phyloP scores from a whole-genome alignment of 2,329 filamentous ascomycete species.

The Cytospora leucostoma region DNA sequence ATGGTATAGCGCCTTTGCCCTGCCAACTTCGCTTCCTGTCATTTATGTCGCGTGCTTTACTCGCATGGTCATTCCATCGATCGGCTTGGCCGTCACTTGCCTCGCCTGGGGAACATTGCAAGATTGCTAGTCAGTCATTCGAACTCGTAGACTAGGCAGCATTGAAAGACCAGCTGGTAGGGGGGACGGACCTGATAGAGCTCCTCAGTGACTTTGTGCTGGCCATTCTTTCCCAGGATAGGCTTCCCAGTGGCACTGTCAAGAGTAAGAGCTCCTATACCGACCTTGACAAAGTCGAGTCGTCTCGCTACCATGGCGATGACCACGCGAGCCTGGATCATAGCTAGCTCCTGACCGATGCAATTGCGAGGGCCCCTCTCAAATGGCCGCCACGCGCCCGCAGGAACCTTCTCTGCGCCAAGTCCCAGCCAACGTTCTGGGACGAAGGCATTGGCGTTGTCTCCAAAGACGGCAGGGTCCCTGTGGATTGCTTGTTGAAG shows the following conservation, averaged over 20 bases:
- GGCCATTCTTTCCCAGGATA: slow-evolving; percentile 1
- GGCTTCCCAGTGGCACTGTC: background rate
- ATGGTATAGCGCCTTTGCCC: background rate
- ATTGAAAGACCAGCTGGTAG: background rate
- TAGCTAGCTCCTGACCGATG: slow-evolving; percentile 16
- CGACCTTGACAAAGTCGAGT: slow-evolving; percentile 13
- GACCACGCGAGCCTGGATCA: slow-evolving; percentile 17
- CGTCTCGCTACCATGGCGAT: slow-evolving; percentile 10
- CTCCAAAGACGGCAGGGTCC: slow-evolving; percentile 34
- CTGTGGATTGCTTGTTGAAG: slow-evolving; percentile 35
- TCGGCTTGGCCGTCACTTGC: slow-evolving; percentile 19
- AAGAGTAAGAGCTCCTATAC: background rate
- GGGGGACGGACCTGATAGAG: slow-evolving; percentile 13
- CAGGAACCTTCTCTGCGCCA: slow-evolving; percentile 19
- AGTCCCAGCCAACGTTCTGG: slow-evolving; percentile 40
- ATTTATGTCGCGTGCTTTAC: too few species aligned
- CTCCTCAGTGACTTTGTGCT: slow-evolving; percentile 5
- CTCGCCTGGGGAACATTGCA: slow-evolving; percentile 7
- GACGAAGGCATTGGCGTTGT: slow-evolving; percentile 33
- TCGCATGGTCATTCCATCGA: slow-evolving; percentile 17
- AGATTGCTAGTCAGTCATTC: too few species aligned
- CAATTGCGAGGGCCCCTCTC: slow-evolving; percentile 19
- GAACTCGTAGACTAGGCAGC: too few species aligned
- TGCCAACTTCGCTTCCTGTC: background rate
- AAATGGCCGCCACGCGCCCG: slow-evolving; percentile 10